These are phyloP conservation scores for Floccularia luteovirens DNA, from an alignment of 768 basidiomycete species.

Conservation along the genomic window DNA sequence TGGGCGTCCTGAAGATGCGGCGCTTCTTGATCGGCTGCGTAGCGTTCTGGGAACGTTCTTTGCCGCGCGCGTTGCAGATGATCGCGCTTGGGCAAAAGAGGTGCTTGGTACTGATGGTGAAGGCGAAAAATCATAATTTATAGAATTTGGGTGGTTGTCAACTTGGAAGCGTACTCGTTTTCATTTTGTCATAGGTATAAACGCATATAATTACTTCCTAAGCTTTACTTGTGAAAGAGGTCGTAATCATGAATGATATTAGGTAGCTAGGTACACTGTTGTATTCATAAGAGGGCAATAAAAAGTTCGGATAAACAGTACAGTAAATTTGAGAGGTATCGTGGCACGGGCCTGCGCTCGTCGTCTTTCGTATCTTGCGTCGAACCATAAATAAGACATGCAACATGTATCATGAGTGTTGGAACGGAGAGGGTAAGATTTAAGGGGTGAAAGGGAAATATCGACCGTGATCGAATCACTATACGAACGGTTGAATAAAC, in stretches of 20 bases:
- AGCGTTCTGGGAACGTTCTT: constrained; percentile 59
- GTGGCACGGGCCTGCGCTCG: constrained; percentile 9
- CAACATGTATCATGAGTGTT: constrained; percentile 3
- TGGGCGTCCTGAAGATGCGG: constrained; percentile 37
- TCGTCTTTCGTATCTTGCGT: constrained; percentile 5
- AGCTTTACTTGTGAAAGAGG: too few relatives aligned
- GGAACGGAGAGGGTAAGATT: neutral
- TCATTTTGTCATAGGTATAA: too few relatives aligned
- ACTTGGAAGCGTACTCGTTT: too few relatives aligned
- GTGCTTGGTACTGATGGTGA: constrained; percentile 31
- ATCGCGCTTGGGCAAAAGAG: constrained; percentile 59
- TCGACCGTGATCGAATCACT: constrained; percentile 2
- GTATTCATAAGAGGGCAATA: neutral
- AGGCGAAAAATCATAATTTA: constrained; percentile 8
- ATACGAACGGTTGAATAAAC: neutral
- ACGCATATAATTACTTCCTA: too few relatives aligned
- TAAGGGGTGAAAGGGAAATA: constrained; percentile 3
- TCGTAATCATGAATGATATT: too few relatives aligned
- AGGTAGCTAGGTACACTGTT: constrained; percentile 1
- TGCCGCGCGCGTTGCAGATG: constrained; percentile 43
- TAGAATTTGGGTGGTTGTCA: neutral
- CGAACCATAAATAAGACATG: constrained; percentile 6
- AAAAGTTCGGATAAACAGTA: constrained; percentile 4
- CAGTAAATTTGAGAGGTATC: constrained; percentile 8
- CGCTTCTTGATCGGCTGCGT: constrained; percentile 35